Base-by-base conservation (phyloP, 2,329 filamentous ascomycete species). In the Cercospora canescens region DNA sequence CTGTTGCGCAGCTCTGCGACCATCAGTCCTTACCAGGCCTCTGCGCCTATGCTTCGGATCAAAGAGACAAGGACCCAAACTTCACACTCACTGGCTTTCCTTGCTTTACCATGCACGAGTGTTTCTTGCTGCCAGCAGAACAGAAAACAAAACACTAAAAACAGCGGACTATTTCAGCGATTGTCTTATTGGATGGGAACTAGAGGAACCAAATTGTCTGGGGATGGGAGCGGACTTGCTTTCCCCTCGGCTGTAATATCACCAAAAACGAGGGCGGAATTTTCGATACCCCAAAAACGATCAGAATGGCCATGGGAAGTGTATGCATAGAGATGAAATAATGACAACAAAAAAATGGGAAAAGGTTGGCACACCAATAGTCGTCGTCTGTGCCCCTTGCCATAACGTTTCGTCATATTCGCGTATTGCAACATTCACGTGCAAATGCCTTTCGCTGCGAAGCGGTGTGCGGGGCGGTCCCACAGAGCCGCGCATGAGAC, bases 271-370 rank as follows among this genome's bases (percentile, higher is more conserved):
- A 56, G 32, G 52, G 56, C 26, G 32, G 62, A 60, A 26, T 45
- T 60, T 60, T 58, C 56, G 56, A 66, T 66, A 63, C 18, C 55
- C 60, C 34, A 60, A 61, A n/a, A 62, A 62, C 18, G 32, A 34
- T 61, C 63, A 57, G 39, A 56, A 64, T 56, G 54, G 55, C 21
- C 54, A 60, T 26, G 28, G 37, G 24, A 50, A 28, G 35, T 56
- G 60, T 65, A 65, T 28, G 57, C 39, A 65, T 59, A 65, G 59
- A 65, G 59, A 65, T 24, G 59, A 54, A 35, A 65, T 41, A 59
- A 65, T 54, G 63, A 65, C 32, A 12, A 35, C 16, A n/a, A 41
- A 62, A 55, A 55, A 62, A 39, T 18, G 45, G 18, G 41, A 62
- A 39, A 28, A 48, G 32, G 18, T 56, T 56, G 21, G 52, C 52